Evolutionary conservation across 495 filamentous ascomycete genomes (phyloP), one percentile per base, ranked within the genome.

Genomic region (Penicillium cinerascens): DNA sequence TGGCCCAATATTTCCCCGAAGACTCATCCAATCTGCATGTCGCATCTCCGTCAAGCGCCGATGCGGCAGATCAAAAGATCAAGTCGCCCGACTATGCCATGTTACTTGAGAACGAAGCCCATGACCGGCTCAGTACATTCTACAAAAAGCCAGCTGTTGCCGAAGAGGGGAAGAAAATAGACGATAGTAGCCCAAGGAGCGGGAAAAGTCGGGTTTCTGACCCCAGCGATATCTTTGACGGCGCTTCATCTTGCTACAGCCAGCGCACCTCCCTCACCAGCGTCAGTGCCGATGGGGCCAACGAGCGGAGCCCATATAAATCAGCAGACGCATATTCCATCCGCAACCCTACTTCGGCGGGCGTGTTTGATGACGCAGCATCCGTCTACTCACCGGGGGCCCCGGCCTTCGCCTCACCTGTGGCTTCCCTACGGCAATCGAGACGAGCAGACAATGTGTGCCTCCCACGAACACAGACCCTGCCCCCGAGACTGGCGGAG

Each of bases 281-380:
- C 42, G 21, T 67, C 8, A 58, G 25, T 2, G 63, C 58, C 2
- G 61, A 59, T 7, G 46, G 48, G 17, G 38, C 42, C 7, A 48
- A 37, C 18, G 49, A 57, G 11, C 16, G 47, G 16, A 37, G 45
- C 10, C 41, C 37, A 1, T 45, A 56, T n/a, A 64, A 54, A 13
- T 55, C 62, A 6, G 54, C 59, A 26, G 67, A 64, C 62, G 49
- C 54, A 15, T 69, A 73, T 47, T 72, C 70, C 9, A 67, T 77
- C 42, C 44, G 58, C 6, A 74, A 68, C 1, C 74, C 75, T 1
- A 55, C 56, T 2, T 54, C 59, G 1, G 72, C 71, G 1, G 73
- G 76, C 10, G 73, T 77, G 6, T 77, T 79, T 44, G 75, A 77
- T 47, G 71, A 72, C 37, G 22, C 50, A 6, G 21, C 48, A 17